phyloP scores from a whole-genome alignment of 2,329 filamentous ascomycete genomes.

The Magnaporthales sp. region DNA sequence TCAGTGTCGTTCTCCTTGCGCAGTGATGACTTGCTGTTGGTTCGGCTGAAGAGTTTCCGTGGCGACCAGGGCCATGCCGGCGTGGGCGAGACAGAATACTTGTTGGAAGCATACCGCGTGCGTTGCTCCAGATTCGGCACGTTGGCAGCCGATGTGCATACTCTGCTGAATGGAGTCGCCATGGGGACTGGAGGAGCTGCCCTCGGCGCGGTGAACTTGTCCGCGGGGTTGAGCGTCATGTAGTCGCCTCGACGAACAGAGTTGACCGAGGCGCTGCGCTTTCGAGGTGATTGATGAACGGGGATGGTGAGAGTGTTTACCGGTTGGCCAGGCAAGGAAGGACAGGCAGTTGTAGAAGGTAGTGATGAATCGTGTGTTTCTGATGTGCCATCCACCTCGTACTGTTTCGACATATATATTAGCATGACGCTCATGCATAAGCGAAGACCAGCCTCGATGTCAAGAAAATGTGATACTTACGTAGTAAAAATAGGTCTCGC shows the following conservation, averaged over 20 bases:
- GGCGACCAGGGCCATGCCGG: constrained; percentile 36
- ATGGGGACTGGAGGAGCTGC: constrained; percentile 42
- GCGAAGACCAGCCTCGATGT: background rate
- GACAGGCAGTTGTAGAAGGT: constrained; percentile 70
- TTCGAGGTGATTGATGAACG: constrained; percentile 50
- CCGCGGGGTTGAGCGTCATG: constrained; percentile 69
- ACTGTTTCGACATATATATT: constrained; percentile 40
- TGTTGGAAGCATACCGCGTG: constrained; percentile 14
- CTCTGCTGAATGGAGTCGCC: constrained; percentile 23
- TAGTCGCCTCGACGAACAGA: constrained; percentile 49
- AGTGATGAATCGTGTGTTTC: constrained; percentile 68
- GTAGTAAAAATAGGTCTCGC: constrained; percentile 91
- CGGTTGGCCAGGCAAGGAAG: constrained; percentile 77
- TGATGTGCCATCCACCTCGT: constrained; percentile 69
- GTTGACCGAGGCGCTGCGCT: constrained; percentile 57
- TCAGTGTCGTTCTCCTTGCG: constrained; percentile 15
- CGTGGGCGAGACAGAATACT: constrained; percentile 37
- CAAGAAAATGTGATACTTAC: constrained; percentile 41
- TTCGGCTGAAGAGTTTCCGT: constrained; percentile 38
- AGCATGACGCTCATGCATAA: constrained; percentile 4
- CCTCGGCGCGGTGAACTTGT: constrained; percentile 65
- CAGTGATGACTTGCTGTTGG: constrained; percentile 13
- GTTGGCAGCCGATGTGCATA: constrained; percentile 21
- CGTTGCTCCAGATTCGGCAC: background rate
- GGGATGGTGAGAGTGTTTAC: constrained; percentile 82